phyloP scores from a whole-genome alignment of 2,329 filamentous ascomycete species.

The Neodidymelliopsis sp. region DNA sequence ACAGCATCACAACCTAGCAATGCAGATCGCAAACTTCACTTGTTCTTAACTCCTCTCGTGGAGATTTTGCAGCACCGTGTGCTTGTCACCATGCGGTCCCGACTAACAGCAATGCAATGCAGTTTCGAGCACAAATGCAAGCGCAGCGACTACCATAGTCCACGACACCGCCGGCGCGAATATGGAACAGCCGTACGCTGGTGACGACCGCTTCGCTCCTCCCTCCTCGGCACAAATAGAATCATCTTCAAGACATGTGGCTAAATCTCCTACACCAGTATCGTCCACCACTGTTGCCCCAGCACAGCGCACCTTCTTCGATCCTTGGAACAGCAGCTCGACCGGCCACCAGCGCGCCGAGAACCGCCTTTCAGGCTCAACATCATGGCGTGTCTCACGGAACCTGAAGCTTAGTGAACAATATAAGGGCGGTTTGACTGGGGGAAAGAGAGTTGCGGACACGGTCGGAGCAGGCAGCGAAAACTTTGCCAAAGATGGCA shows the following conservation, averaged over 20 bases:
- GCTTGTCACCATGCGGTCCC: slow-evolving; percentile 14
- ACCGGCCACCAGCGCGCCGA: slow-evolving; percentile 83
- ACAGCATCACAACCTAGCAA: slow-evolving; percentile 3
- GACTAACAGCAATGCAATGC: slow-evolving; percentile 22
- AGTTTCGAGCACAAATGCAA: slow-evolving; percentile 1
- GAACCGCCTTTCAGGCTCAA: slow-evolving; percentile 66
- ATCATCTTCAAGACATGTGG: slow-evolving; percentile 12
- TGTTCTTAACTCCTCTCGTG: background rate
- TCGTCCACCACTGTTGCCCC: slow-evolving; percentile 13
- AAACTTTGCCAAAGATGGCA: slow-evolving; percentile 60
- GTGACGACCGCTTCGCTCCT: slow-evolving; percentile 24
- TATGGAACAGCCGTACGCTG: slow-evolving; percentile 19
- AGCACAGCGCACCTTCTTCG: slow-evolving; percentile 55
- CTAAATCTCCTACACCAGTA: slow-evolving; percentile 1
- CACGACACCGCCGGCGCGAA: slow-evolving; percentile 14
- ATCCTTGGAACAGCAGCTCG: slow-evolving; percentile 76
- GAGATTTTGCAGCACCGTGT: background rate
- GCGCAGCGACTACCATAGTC: slow-evolving; percentile 16
- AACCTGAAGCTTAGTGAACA: slow-evolving; percentile 74
- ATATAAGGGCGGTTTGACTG: slow-evolving; percentile 65
- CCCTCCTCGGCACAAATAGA: slow-evolving; percentile 21
- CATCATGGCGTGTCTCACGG: slow-evolving; percentile 75
- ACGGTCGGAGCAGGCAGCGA: slow-evolving; percentile 70
- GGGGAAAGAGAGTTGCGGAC: slow-evolving; percentile 67
- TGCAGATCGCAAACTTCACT: slow-evolving; percentile 15